These are phyloP conservation scores for Fusarium nygamai DNA, from an alignment of 2,329 filamentous ascomycete species.

Conservation along the genomic window DNA sequence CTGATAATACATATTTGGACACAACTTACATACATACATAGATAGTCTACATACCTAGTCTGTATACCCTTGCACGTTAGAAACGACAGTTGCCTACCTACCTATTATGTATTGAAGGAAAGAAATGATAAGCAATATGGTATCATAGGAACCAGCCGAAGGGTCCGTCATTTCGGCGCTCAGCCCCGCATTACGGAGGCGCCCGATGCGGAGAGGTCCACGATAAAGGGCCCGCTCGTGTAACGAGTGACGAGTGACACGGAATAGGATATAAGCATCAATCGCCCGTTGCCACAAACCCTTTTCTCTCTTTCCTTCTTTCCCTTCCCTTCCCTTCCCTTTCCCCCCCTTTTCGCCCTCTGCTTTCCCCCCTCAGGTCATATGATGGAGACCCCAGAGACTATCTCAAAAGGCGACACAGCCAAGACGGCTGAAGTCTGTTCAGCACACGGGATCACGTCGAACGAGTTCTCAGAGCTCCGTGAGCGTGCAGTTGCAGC, in stretches of 20 bases:
- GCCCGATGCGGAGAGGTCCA: conserved; percentile 38
- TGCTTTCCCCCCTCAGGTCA: not conserved
- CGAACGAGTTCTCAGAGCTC: conserved; percentile 72
- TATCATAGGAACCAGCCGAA: conserved; percentile 19
- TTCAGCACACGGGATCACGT: conserved; percentile 60
- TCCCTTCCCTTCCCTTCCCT: not conserved
- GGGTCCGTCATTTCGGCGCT: conserved; percentile 29
- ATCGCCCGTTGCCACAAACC: not conserved
- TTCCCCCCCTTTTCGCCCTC: not conserved
- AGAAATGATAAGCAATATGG: not conserved
- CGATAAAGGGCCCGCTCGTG: conserved; percentile 34
- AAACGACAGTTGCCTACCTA: not conserved
- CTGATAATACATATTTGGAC: conserved; percentile 29
- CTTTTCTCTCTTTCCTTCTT: not conserved
- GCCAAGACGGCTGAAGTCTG: conserved; percentile 43
- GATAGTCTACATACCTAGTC: not conserved
- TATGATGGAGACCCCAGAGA: conserved; percentile 34
- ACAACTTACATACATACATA: not conserved
- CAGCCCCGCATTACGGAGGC: conserved; percentile 39
- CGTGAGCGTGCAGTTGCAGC: conserved; percentile 72
- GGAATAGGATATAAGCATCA: conserved; percentile 22
- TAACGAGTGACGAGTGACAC: conserved; percentile 22
- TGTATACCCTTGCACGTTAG: not conserved
- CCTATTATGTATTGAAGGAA: not conserved
- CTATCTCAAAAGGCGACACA: conserved; percentile 44